phyloP scores from a whole-genome alignment of 2,329 filamentous ascomycete species.

The Neofusicoccum laricinum region DNA sequence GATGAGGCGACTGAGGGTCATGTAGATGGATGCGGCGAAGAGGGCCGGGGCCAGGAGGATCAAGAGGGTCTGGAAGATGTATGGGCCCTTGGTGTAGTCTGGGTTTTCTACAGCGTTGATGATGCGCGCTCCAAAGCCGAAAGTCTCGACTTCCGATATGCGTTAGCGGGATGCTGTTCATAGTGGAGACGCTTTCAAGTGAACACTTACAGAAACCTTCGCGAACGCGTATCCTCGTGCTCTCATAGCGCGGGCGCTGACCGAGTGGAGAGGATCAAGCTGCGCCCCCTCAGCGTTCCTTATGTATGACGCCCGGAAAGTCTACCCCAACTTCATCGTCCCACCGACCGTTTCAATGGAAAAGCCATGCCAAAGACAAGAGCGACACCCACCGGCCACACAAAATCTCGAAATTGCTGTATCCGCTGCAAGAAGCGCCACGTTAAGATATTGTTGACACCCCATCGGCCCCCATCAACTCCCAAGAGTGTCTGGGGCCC shows the following conservation, averaged over 20 bases:
- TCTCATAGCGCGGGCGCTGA: neutral
- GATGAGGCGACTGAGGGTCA: constrained; percentile 42
- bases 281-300: no score
- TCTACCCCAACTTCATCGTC: no score
- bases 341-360: no score
- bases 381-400: neutral
- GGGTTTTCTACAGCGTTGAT: constrained; percentile 24
- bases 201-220: constrained; percentile 7
- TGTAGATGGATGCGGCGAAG: constrained; percentile 47
- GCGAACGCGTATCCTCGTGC: no score
- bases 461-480: neutral
- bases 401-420: neutral
- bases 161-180: neutral
- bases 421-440: neutral
- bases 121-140: constrained; percentile 50
- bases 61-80: constrained; percentile 44
- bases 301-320: no score
- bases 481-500: no score
- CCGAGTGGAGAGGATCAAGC: neutral
- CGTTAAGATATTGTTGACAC: neutral
- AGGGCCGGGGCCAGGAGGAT: constrained; percentile 46
- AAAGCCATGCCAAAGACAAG: neutral
- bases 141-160: constrained; percentile 42
- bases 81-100: constrained; percentile 32
- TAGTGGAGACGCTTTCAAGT: neutral